phyloP scores from a whole-genome alignment of 2,329 filamentous ascomycete genomes.

The Aspergillus sp. region DNA sequence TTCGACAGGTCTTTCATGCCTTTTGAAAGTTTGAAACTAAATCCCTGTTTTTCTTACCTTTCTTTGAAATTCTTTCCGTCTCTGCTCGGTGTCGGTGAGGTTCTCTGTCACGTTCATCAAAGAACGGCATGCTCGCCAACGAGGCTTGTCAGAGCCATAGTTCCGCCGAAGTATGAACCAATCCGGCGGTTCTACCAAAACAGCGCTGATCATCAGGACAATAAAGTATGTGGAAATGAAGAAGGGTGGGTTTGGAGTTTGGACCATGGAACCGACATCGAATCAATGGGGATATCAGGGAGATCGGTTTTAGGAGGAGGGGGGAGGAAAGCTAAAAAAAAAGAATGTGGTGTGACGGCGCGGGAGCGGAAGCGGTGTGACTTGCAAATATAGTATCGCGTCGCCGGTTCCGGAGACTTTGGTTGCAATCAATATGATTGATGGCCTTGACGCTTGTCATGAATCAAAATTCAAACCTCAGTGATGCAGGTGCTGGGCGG shows the following conservation, averaged over 20 bases:
- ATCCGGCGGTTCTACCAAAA: neutral
- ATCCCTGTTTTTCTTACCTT: neutral
- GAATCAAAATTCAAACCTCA: neutral
- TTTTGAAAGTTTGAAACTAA: neutral
- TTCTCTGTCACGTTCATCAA: constrained; percentile 3
- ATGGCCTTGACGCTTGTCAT: constrained; percentile 1
- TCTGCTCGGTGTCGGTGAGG: neutral
- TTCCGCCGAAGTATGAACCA: constrained; percentile 8
- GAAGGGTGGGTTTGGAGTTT: constrained; percentile 6
- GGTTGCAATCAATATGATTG: neutral
- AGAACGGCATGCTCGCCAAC: constrained; percentile 2
- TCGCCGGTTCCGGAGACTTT: constrained; percentile 13
- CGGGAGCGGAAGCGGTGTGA: constrained; percentile 27
- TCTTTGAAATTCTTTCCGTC: neutral
- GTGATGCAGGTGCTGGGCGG: constrained; percentile 1
- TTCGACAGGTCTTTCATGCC: neutral
- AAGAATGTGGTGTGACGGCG: constrained; percentile 23
- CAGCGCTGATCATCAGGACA: constrained; percentile 12
- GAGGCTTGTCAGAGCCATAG: constrained; percentile 5
- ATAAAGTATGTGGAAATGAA: constrained; percentile 1
- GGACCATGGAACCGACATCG: constrained; percentile 1
- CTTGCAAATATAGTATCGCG: constrained; percentile 6
- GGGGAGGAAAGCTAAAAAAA: constrained; percentile 12
- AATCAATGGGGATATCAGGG: neutral
- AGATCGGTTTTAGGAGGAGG: constrained; percentile 16